These are phyloP conservation scores for Neonectria coccinea DNA, from an alignment of 2,329 filamentous ascomycete genomes.

Conservation along the genomic window DNA sequence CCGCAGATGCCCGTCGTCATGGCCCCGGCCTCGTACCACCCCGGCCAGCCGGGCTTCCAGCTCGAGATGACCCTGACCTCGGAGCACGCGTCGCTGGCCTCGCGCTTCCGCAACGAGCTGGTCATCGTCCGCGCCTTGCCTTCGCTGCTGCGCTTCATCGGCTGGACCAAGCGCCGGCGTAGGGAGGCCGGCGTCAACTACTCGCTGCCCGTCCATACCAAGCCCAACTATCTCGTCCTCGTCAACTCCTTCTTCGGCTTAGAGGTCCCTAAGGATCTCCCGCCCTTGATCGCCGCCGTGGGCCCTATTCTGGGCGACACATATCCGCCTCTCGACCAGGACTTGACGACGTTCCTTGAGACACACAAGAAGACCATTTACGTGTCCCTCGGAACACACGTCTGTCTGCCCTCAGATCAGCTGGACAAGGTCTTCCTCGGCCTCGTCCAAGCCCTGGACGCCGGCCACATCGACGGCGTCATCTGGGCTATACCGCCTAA, in stretches of 20 bases:
- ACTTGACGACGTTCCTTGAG: conserved; percentile 47
- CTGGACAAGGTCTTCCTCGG: conserved; percentile 49
- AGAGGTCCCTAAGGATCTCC: conserved; percentile 56
- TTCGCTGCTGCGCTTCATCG: conserved; percentile 45
- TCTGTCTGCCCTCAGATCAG: conserved; percentile 48
- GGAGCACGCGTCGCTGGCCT: conserved; percentile 53
- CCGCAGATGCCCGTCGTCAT: conserved; percentile 57
- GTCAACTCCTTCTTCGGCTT: conserved; percentile 59
- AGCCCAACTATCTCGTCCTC: conserved; percentile 56
- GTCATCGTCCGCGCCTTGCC: conserved; percentile 48
- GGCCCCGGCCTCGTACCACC: conserved; percentile 54
- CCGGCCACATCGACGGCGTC: conserved; percentile 52
- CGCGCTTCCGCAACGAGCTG: conserved; percentile 53
- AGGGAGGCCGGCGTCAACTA: conserved; percentile 49
- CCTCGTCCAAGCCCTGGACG: conserved; percentile 42
- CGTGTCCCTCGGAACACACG: conserved; percentile 57
- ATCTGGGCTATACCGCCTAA: conserved; percentile 52
- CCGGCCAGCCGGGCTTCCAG: conserved; percentile 57
- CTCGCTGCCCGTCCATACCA: conserved; percentile 44
- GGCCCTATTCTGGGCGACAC: conserved; percentile 55
- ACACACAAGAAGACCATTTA: conserved; percentile 52
- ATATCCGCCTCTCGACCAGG: conserved; percentile 48
- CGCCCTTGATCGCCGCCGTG: conserved; percentile 46
- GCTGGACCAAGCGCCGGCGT: conserved; percentile 51
- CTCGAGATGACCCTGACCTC: conserved; percentile 51